These are phyloP conservation scores for Plasmodium knowlesi DNA, from an alignment of 169 alveolate genomes.

Conservation along the genomic window DNA sequence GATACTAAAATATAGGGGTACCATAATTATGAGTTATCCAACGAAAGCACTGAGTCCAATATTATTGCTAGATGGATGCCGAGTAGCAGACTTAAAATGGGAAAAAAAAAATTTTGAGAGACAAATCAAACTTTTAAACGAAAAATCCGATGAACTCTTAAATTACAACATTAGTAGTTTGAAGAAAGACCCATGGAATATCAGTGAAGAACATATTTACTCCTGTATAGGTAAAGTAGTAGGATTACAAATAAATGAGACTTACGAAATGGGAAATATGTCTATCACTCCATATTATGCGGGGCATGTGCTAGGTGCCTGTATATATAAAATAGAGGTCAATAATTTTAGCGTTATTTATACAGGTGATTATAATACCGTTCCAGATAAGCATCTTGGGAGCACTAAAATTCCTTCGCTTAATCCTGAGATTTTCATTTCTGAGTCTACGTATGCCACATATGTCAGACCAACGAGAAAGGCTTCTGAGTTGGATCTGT, in stretches of 20 bases:
- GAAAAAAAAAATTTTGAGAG: slow-evolving; percentile 78
- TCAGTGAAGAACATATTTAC: slow-evolving; percentile 89
- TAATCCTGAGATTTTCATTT: slow-evolving; percentile 93
- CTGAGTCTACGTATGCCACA: slow-evolving; percentile 98
- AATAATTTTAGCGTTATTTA: slow-evolving; percentile 93
- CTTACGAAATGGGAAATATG: slow-evolving; percentile 88
- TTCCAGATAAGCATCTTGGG: slow-evolving; percentile 97
- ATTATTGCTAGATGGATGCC: slow-evolving; percentile 96
- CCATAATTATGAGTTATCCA: slow-evolving; percentile 96
- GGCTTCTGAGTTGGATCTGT: slow-evolving; percentile 96
- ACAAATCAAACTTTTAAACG: slow-evolving; percentile 78
- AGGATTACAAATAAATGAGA: slow-evolving; percentile 93
- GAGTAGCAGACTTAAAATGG: slow-evolving; percentile 88
- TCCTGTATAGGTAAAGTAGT: slow-evolving; percentile 87
- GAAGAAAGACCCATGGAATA: slow-evolving; percentile 86
- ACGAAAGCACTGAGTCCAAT: slow-evolving; percentile 97
- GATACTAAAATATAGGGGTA: slow-evolving; percentile 92
- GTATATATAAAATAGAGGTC: slow-evolving; percentile 95
- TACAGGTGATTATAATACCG: slow-evolving; percentile 95
- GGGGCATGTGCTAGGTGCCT: slow-evolving; percentile 98
- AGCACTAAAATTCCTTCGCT: slow-evolving; percentile 95
- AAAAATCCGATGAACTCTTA: slow-evolving; percentile 72
- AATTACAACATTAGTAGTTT: slow-evolving; percentile 57
- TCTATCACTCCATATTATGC: slow-evolving; percentile 97
- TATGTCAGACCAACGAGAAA: slow-evolving; percentile 95